These are phyloP conservation scores for Pestalotiopsis sp. DNA, from an alignment of 2,329 filamentous ascomycete genomes.

Conservation along the genomic window DNA sequence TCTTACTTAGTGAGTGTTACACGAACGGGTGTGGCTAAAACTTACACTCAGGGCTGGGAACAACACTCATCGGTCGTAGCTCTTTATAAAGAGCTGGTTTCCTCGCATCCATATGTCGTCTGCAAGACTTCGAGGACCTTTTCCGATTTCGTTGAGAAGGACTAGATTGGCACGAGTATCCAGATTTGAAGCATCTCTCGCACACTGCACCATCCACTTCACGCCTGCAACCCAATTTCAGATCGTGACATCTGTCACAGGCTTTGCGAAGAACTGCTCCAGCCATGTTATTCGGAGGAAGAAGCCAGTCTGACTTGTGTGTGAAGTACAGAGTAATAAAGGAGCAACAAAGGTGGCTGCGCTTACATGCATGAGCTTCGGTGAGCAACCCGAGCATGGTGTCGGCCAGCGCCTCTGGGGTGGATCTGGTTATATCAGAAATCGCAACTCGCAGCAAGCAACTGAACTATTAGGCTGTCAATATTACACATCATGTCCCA, in stretches of 20 bases:
- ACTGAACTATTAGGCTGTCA: background rate
- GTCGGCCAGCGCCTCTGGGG: background rate
- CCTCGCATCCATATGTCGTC: background rate
- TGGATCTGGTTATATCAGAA: background rate
- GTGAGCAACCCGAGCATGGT: background rate
- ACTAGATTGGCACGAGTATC: conserved; percentile 46
- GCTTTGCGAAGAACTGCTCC: conserved; percentile 36
- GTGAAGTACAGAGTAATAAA: background rate
- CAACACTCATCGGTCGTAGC: background rate
- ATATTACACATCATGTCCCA: background rate
- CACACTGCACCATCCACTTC: conserved; percentile 41
- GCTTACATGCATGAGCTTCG: background rate
- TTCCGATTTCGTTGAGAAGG: conserved; percentile 36
- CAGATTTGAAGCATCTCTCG: conserved; percentile 45
- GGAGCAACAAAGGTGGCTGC: background rate
- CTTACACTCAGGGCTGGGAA: background rate
- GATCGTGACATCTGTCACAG: conserved; percentile 49
- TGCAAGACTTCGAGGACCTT: background rate
- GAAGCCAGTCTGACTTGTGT: background rate
- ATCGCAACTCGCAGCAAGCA: background rate
- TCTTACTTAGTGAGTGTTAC: background rate
- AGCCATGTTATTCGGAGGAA: background rate
- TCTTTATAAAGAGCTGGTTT: background rate
- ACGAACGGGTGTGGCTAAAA: background rate
- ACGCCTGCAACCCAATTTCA: conserved; percentile 51